These are phyloP conservation scores for Favolaschia claudopus DNA, from an alignment of 768 basidiomycete genomes.

Conservation along the genomic window DNA sequence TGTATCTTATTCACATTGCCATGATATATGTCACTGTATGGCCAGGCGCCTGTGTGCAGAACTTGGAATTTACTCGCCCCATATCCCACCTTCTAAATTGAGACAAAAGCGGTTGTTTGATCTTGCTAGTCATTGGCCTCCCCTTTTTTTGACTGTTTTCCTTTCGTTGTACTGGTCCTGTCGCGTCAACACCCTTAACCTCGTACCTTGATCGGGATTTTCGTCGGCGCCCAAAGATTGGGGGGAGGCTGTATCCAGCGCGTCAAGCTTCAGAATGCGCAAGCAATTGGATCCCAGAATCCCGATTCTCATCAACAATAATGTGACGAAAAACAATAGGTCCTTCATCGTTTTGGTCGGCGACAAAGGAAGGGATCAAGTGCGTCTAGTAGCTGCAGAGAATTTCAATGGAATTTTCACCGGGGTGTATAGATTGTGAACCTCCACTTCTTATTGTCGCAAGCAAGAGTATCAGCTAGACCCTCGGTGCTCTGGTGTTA, in stretches of 20 bases:
- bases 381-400: conserved; percentile 39
- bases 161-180: not conserved
- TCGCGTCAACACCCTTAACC: not conserved
- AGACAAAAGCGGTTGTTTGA: not conserved
- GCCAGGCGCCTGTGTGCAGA: no score
- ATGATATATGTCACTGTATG: no score
- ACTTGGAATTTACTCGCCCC: no score
- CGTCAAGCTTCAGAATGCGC: conserved; percentile 56
- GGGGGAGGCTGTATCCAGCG: not conserved
- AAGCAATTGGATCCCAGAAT: conserved; percentile 94
- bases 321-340: conserved; percentile 91
- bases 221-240: not conserved
- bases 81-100: conserved; percentile 1
- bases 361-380: conserved; percentile 92
- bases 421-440: conserved; percentile 76
- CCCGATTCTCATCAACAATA: conserved; percentile 90
- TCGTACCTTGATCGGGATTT: not conserved
- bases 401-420: not conserved
- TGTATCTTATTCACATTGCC: no score
- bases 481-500: conserved; percentile 98
- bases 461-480: conserved; percentile 86
- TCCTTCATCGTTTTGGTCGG: conserved; percentile 97
- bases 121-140: not conserved
- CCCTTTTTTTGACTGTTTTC: not conserved
- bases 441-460: conserved; percentile 92